Evolutionary conservation across 139 green algal genomes (phyloP).

Genomic region (Edaphochlamys debaryana): DNA sequence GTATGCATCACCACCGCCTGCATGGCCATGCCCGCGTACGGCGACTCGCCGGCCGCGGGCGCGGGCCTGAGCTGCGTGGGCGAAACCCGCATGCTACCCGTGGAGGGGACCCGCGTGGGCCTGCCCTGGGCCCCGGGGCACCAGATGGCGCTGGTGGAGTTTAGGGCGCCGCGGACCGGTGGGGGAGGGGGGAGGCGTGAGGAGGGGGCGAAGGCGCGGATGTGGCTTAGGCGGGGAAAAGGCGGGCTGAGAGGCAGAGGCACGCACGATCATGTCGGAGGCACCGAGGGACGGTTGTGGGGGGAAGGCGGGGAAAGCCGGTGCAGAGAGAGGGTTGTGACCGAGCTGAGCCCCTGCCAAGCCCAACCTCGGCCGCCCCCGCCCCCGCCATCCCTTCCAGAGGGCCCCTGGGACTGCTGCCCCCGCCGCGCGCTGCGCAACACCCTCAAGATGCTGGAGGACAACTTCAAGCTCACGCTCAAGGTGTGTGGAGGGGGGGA

Average conservation of each 20-base stretch:
- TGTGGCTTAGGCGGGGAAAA: no score
- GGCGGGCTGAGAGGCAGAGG: not conserved
- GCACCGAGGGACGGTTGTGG: no score
- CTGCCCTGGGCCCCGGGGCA: slow-evolving; percentile 39
- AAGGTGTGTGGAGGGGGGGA: not conserved
- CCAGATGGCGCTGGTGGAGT: slow-evolving; percentile 20
- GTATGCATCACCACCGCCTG: slow-evolving; percentile 50
- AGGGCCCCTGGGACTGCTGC: slow-evolving; percentile 27
- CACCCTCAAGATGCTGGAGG: not conserved
- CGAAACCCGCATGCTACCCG: slow-evolving; percentile 56
- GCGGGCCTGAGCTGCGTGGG: slow-evolving; percentile 45
- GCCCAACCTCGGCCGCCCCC: no score
- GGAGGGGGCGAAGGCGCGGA: no score
- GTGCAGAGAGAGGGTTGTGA: no score
- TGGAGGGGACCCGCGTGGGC: slow-evolving; percentile 14
- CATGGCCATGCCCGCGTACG: slow-evolving; percentile 51
- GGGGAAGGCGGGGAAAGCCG: no score
- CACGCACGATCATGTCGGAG: no score
- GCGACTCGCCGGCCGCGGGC: not conserved
- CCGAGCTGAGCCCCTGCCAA: no score
- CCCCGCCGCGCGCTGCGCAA: slow-evolving; percentile 22
- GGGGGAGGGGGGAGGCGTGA: not conserved
- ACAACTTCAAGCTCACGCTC: not conserved
- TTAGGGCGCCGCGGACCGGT: slow-evolving; percentile 1
- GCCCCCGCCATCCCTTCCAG: no score